Evolutionary conservation across 2,329 filamentous ascomycete species (phyloP).

Genomic region (Rhinocladiella similis): DNA sequence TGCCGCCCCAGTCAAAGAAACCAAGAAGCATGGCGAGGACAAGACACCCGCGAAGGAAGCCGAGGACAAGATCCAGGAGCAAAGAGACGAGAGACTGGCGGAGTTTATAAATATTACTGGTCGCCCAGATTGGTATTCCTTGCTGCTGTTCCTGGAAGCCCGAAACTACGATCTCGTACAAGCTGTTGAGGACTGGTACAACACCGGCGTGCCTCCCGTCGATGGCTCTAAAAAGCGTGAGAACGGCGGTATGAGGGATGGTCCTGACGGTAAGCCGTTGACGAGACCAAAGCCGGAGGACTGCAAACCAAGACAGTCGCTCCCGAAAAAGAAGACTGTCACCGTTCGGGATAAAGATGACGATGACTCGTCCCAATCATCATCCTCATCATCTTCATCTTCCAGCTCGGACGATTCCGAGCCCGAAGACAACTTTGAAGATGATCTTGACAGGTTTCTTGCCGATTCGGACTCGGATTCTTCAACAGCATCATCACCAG

Average conservation of each 20-base stretch:
- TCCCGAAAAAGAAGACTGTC: not conserved
- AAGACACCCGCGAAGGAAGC: not conserved
- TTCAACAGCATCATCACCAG: not conserved
- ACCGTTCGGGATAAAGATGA: not conserved
- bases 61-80: not conserved
- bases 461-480: not conserved
- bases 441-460: not conserved
- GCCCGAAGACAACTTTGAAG: not conserved
- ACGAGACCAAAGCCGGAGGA: not conserved
- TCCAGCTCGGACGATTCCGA: not conserved
- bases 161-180: slow-evolving; percentile 15
- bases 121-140: slow-evolving; percentile 18
- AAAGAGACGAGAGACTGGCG: slow-evolving; percentile 21
- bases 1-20: not conserved
- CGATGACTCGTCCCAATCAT: not conserved
- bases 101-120: slow-evolving; percentile 19
- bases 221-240: not conserved
- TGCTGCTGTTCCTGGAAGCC: slow-evolving; percentile 1
- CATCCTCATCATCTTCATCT: not conserved
- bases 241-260: not conserved
- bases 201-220: not conserved
- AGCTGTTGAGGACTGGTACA: slow-evolving; percentile 14
- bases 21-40: not conserved
- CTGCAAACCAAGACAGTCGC: not conserved
- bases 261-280: not conserved